Conservation (phyloP, 371 early-diverging fungal genomes). For the Lichtheimia ramosa region DNA sequence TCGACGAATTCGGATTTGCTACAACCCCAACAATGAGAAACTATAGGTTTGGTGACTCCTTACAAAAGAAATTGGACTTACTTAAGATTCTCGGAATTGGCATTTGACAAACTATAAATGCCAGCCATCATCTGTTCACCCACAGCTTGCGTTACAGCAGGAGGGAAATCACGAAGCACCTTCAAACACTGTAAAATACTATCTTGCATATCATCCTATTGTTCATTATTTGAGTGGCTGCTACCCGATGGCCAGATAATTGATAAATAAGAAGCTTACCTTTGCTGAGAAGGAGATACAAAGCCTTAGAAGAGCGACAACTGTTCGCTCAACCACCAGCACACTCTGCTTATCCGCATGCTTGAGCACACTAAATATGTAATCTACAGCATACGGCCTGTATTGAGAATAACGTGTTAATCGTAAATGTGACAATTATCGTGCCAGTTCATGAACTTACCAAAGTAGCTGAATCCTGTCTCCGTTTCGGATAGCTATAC, state of each 20-base stretch:
- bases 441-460: conserved; percentile 25
- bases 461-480: conserved; percentile 66
- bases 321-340: conserved; percentile 74
- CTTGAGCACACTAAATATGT: conserved; percentile 68
- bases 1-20: conserved; percentile 48
- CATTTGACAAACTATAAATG: conserved; percentile 59
- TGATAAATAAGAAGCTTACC: conserved; percentile 25
- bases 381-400: conserved; percentile 68
- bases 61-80: conserved; percentile 23
- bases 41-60: background rate
- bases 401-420: background rate
- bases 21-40: background rate
- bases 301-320: conserved; percentile 72
- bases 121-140: conserved; percentile 85
- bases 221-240: background rate
- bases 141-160: conserved; percentile 65
- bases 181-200: conserved; percentile 67
- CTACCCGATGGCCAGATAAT: too few species aligned
- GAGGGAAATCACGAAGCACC: conserved; percentile 62
- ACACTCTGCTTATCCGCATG: conserved; percentile 70
- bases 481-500: conserved; percentile 73
- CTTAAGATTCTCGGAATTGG: conserved; percentile 49
- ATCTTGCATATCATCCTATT: conserved; percentile 53
- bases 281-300: conserved; percentile 72
- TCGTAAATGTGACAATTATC: background rate